These are phyloP conservation scores for Plenodomus biglobosus DNA, from an alignment of 2,329 filamentous ascomycete species.

Conservation along the genomic window DNA sequence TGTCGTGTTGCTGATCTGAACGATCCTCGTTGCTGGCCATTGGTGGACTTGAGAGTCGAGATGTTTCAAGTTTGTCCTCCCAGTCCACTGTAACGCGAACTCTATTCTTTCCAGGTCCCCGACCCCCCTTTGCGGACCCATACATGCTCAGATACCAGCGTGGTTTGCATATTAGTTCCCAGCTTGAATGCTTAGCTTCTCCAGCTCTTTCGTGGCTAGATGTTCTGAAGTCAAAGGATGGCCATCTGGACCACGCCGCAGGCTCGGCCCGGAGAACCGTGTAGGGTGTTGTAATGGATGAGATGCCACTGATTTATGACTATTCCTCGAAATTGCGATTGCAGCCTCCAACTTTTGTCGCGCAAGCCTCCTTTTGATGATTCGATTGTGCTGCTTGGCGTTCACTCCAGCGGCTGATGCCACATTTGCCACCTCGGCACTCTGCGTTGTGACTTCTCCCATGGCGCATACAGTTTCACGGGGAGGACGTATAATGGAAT, in stretches of 20 bases:
- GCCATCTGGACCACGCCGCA: background rate
- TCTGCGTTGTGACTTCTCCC: background rate
- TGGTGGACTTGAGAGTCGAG: background rate
- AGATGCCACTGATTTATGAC: background rate
- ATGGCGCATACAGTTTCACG: background rate
- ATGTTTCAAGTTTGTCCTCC: background rate
- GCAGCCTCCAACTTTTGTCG: constrained; percentile 1
- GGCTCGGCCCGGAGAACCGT: background rate
- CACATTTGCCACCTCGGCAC: background rate
- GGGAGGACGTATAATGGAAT: background rate
- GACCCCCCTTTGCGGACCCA: background rate
- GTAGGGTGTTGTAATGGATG: background rate
- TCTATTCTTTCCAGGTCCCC: background rate
- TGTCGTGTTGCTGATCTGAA: background rate
- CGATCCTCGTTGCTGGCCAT: background rate
- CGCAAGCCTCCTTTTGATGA: constrained; percentile 6
- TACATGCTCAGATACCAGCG: background rate
- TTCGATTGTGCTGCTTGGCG: constrained; percentile 5
- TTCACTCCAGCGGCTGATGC: background rate
- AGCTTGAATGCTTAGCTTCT: background rate
- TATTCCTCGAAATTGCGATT: background rate
- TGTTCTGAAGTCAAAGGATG: constrained; percentile 3
- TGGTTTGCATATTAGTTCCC: background rate
- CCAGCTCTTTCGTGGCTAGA: background rate
- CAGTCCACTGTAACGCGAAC: background rate